A percentile compares a stretch with the other conserved stretches of the same genome.
Evolutionary conservation across 768 basidiomycete genomes (phyloP).

Genomic region (Scleroderma bovista): DNA sequence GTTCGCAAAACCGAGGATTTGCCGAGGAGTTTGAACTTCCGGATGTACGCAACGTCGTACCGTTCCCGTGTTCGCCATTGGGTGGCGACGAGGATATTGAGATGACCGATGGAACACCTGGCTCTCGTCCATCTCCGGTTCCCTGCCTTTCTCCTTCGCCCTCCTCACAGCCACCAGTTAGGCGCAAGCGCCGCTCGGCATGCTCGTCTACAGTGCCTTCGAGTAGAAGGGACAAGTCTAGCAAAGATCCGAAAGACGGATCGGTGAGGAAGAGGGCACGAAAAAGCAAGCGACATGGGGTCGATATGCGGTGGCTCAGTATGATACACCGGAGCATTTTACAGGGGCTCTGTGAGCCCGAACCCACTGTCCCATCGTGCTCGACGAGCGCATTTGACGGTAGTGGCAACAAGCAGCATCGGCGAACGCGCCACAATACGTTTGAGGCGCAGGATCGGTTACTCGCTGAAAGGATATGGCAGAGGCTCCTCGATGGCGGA

Average conservation of each 20-base stretch:
- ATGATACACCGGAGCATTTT: constrained; percentile 32
- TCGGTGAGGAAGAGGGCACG: constrained; percentile 25
- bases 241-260: constrained; percentile 6
- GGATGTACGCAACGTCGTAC: constrained; percentile 29
- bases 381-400: neutral
- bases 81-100: constrained; percentile 18
- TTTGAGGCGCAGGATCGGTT: constrained; percentile 28
- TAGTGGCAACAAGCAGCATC: neutral
- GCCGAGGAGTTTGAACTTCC: constrained; percentile 19
- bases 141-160: neutral
- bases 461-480: constrained; percentile 30
- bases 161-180: constrained; percentile 5
- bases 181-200: constrained; percentile 31
- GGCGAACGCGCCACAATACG: constrained; percentile 3
- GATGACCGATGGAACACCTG: constrained; percentile 24
- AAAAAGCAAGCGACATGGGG: constrained; percentile 26
- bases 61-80: constrained; percentile 31
- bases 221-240: constrained; percentile 6
- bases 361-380: neutral
- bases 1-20: constrained; percentile 7
- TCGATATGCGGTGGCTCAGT: constrained; percentile 33
- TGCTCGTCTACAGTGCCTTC: constrained; percentile 17
- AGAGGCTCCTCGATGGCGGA: constrained; percentile 28
- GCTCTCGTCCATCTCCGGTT: neutral
- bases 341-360: constrained; percentile 10